These are phyloP conservation scores for Starmerella lactis-condensi DNA, from an alignment of 805 yeast genomes.

Conservation along the genomic window DNA sequence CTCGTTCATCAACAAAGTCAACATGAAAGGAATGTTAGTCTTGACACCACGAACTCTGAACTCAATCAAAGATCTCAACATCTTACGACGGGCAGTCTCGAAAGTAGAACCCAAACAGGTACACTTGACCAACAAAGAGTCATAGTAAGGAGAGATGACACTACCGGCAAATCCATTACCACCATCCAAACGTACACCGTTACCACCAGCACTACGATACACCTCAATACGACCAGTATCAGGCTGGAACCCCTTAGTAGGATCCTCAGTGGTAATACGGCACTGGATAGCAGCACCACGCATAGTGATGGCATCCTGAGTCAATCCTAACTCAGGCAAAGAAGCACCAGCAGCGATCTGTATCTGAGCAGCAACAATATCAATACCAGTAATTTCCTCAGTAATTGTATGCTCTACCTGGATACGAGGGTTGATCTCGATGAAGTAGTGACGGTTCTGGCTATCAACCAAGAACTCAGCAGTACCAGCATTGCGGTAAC, in stretches of 20 bases:
- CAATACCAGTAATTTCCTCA: slow-evolving; percentile 96
- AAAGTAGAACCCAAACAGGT: slow-evolving; percentile 92
- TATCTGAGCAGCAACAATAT: slow-evolving; percentile 93
- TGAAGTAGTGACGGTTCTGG: slow-evolving; percentile 89
- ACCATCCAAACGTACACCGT: slow-evolving; percentile 96
- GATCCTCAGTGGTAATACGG: slow-evolving; percentile 97
- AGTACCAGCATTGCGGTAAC: slow-evolving; percentile 94
- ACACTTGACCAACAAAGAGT: slow-evolving; percentile 95
- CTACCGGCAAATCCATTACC: slow-evolving; percentile 98
- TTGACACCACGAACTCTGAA: slow-evolving; percentile 98
- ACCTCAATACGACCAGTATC: slow-evolving; percentile 97
- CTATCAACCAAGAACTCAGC: slow-evolving; percentile 91
- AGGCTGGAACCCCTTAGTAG: slow-evolving; percentile 89
- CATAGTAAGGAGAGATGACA: slow-evolving; percentile 90
- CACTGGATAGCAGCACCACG: slow-evolving; percentile 98
- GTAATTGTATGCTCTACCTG: slow-evolving; percentile 98
- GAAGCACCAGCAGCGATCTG: slow-evolving; percentile 98
- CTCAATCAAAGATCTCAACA: slow-evolving; percentile 91
- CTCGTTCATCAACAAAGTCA: slow-evolving; percentile 77
- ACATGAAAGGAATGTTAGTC: slow-evolving; percentile 90
- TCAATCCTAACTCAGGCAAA: slow-evolving; percentile 70
- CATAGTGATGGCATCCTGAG: slow-evolving; percentile 86
- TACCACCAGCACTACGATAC: slow-evolving; percentile 96
- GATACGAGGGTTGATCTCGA: slow-evolving; percentile 93
- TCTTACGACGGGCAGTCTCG: slow-evolving; percentile 92